These are phyloP conservation scores for Diaporthe citri DNA, from an alignment of 2,329 filamentous ascomycete genomes.

Conservation along the genomic window DNA sequence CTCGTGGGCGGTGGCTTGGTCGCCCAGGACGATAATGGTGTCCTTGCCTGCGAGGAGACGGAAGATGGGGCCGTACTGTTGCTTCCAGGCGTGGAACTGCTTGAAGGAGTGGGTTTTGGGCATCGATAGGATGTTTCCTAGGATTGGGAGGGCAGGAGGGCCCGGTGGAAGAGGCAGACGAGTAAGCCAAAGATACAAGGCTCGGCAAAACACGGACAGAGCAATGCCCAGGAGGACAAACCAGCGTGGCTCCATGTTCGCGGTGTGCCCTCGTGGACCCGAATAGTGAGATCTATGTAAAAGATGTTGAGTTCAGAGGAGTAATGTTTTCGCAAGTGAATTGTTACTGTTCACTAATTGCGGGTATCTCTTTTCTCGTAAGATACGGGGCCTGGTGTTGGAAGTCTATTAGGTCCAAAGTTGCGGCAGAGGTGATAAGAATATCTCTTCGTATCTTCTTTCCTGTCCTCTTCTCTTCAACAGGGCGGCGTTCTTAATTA, in stretches of 20 bases:
- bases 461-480: neutral
- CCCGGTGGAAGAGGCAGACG: slow-evolving; percentile 28
- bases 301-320: no score
- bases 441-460: neutral
- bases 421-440: neutral
- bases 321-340: no score
- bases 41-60: slow-evolving; percentile 50
- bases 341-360: no score
- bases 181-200: neutral
- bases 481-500: neutral
- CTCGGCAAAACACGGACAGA: neutral
- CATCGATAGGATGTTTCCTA: slow-evolving; percentile 52
- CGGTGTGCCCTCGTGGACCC: no score
- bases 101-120: slow-evolving; percentile 52
- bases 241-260: neutral
- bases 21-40: slow-evolving; percentile 52
- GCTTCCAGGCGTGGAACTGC: slow-evolving; percentile 53
- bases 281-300: neutral
- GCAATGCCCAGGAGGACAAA: neutral
- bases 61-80: slow-evolving; percentile 53
- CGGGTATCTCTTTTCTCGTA: neutral
- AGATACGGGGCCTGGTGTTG: neutral
- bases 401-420: no score
- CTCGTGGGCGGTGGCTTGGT: slow-evolving; percentile 55
- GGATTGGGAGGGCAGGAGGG: neutral